Evolutionary conservation across 2,329 filamentous ascomycete species (phyloP), one percentile per base, ranked within the genome.

Genomic region (Fusarium longipes): DNA sequence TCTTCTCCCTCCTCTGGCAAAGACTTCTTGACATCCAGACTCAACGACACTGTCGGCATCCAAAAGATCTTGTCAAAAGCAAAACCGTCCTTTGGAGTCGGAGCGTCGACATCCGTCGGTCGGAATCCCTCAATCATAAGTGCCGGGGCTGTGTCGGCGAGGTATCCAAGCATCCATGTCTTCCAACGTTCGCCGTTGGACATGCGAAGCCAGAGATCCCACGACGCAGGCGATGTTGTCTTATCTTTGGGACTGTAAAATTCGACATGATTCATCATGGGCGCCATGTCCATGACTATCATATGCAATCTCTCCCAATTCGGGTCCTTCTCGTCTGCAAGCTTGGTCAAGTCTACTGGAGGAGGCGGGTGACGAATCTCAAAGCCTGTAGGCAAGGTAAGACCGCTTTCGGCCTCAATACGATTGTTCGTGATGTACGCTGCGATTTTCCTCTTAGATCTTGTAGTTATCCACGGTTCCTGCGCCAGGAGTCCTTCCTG

Each of bases 41-140:
- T 93, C 74, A 96, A 78, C 18, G 89, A 80, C 2, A 96, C 77
- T 0, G 92, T 96, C 0, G 91, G 91, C 75, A 92, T 93, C 92
- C 91, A 93, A 70, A 87, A 88, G 8, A 76, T 69, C 10, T 76
- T 74, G 44, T 77, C 68, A 32, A 63, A 52, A 1, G 70, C 57
- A 32, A 76, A 74, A 5, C 61, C 51, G 3, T 65, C 73, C 27
- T 61, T 27, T 3, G 67, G 56, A 11, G 58, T 30, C 1, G 63
- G 63, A 10, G 59, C 62, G 3, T 76, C 73, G 14, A 63, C 39
- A 12, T 64, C 67, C 3, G 56, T 62, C 15, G 79, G 79, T 6
- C 80, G 75, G 43, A 79, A 83, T 1, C 78, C 76, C 75, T 92
- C 88, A 15, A 91, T 77, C 24, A 91, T 82, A 73, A 89, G 86